A percentile compares a stretch with the other conserved stretches of the same genome.
Conservation (phyloP, 2,329 filamentous ascomycete species). For the Botrytis sinoallii region DNA sequence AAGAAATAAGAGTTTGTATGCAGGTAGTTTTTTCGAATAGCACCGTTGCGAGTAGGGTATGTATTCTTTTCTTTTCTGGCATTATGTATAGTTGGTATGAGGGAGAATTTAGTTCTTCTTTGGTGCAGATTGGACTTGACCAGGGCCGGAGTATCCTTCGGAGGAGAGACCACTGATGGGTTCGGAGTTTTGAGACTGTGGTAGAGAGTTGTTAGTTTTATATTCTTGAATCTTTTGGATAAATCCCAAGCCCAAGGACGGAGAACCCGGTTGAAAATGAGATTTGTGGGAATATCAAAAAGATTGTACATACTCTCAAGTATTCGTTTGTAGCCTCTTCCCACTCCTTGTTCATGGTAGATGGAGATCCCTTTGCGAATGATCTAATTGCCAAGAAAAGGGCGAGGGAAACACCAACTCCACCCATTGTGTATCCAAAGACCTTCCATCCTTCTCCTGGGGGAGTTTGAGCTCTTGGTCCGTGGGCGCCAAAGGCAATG, state of each 20-base stretch:
- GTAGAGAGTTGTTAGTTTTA: constrained; percentile 18
- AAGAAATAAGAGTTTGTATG: constrained; percentile 5
- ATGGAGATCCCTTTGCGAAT: constrained; percentile 69
- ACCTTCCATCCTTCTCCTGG: constrained; percentile 83
- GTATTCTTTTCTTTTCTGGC: constrained; percentile 13
- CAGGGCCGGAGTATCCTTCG: constrained; percentile 73
- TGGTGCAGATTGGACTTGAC: constrained; percentile 62
- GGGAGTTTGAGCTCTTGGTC: constrained; percentile 77
- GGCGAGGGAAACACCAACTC: constrained; percentile 62
- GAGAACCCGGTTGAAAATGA: not conserved
- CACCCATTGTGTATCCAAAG: constrained; percentile 67
- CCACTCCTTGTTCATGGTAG: constrained; percentile 95
- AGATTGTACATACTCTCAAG: constrained; percentile 66
- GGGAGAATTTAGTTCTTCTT: constrained; percentile 32
- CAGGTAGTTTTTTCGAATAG: constrained; percentile 12
- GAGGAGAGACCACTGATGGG: constrained; percentile 81
- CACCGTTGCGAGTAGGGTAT: not conserved
- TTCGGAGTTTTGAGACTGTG: constrained; percentile 77
- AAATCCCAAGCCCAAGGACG: not conserved
- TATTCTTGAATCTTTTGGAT: not conserved
- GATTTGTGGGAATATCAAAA: not conserved
- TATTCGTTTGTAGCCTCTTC: constrained; percentile 95
- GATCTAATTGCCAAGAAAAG: constrained; percentile 71
- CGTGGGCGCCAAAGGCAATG: constrained; percentile 97
- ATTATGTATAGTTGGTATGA: constrained; percentile 4